Base-by-base conservation (phyloP, 176 grass and related monocot species). In the Pontederia crassipes region DNA sequence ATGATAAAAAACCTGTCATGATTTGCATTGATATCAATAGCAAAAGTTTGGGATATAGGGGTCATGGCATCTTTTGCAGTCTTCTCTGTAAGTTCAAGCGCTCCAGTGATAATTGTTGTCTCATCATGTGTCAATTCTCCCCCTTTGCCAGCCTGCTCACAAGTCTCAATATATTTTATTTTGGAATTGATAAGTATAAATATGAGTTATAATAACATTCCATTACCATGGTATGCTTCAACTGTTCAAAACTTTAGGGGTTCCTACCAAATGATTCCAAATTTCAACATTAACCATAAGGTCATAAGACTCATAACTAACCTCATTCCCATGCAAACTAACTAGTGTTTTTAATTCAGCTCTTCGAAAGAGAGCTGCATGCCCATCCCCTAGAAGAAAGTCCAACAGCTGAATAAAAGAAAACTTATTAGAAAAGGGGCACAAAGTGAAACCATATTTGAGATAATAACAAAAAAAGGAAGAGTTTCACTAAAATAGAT, bases 111-210 rank as follows among this genome's bases (percentile, higher is more conserved):
- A 58, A 92, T 97, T 48, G 93, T 97, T 48, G 93, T 97, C 74
- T 97, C 93, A 77, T 97, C 93, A 49, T 85, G 93, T 49, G 93
- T 97, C 76, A 97, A 76, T 56, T 97, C 93, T 67, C 93, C 93
- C 75, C 93, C 93, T 83, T 85, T 97, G 26, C 87, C 93, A 67
- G 93, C 93, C 93, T 96, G 66, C 59, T 58, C 17, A 51, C 49
- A 52, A 66, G 15, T 53, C 58, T 72, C 70, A 18, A 57, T 18
- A 24, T 49, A 74, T n/a, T 18, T 68, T 45, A 17, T 40, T 40
- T 7, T 40, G 32, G 6, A 40, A 40, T 40, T 40, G 32, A 49
- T 40, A 40, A 40, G 4, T 40, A 40, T 7, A 40, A 40, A 40
- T 40, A 40, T 1, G 4, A 40, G 32, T 1, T 40, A 7, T 40